Evolutionary conservation across 2,329 filamentous ascomycete species (phyloP), one percentile per base, ranked within the genome.

Genomic region (Botrytis deweyae): DNA sequence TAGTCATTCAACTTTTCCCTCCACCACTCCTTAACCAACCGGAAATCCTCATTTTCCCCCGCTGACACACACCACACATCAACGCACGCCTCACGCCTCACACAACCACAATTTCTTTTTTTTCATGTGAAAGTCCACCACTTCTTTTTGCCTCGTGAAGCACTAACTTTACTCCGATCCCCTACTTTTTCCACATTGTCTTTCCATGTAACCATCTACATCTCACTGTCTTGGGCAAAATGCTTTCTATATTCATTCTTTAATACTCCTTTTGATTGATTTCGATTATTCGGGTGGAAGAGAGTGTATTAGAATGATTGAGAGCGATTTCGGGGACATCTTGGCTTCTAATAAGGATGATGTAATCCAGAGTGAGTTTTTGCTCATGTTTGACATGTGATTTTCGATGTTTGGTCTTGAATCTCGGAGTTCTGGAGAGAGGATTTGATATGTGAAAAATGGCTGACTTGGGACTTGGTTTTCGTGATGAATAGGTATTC

Each of bases 351-450:
- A 1, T 58, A 72, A 72, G 62, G 70, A 72, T 72, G 46, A 55
- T 72, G 78, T 80, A 74, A 79, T 80, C 66, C 74, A 78, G 44
- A 62, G 79, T 81, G 38, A 67, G 78, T 79, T 52, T 29, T 25
- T 40, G 16, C 36, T 1, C 33, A 0, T 12, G n/a, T 55, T 65
- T 80, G 73, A 76, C 80, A 81, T 81, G 80, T 81, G 80, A 81
- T 77, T 75, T 64, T 59, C 20, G 12, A 7, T 20, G 12, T 33
- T 68, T 12, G 14, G n/a, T 18, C 7, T 46, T 1, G 40, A 38
- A 42, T 16, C 55, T 68, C 20, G 29, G 33, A 18, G 20, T n/a
- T 2, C 2, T n/a, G 29, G 33, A 16, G 16, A 12, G 29, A 16
- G 2, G 14, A 10, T 20, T 12, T 55, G 18, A 3, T 25, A 22